Conservation (phyloP, 2,329 filamentous ascomycete genomes). For the Calonectria pteridis region DNA sequence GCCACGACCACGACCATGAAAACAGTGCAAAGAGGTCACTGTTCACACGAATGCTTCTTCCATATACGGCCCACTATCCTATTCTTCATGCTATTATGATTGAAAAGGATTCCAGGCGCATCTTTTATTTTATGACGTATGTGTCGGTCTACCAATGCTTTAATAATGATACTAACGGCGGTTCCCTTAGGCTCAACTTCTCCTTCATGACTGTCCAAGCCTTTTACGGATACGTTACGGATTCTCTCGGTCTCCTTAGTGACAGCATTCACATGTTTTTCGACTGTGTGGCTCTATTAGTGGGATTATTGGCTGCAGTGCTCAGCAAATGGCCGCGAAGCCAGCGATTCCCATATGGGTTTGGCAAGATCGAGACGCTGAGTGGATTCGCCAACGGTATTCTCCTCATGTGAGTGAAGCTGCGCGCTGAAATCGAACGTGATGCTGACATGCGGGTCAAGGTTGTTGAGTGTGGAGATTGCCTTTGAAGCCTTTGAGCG, state of each 20-base stretch:
- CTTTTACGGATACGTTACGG: slow-evolving; percentile 92
- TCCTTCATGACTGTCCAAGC: slow-evolving; percentile 95
- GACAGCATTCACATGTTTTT: slow-evolving; percentile 99
- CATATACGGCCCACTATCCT: slow-evolving; percentile 77
- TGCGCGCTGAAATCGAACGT: neutral
- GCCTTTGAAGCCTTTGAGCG: slow-evolving; percentile 94
- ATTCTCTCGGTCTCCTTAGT: slow-evolving; percentile 93
- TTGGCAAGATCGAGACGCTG: slow-evolving; percentile 95
- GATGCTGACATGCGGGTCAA: slow-evolving; percentile 50
- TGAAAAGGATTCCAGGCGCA: slow-evolving; percentile 92
- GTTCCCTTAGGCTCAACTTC: slow-evolving; percentile 80
- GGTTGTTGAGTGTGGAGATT: slow-evolving; percentile 94
- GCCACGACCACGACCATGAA: slow-evolving; percentile 51
- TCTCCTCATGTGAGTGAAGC: slow-evolving; percentile 79
- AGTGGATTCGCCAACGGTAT: slow-evolving; percentile 97
- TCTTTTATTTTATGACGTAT: slow-evolving; percentile 97
- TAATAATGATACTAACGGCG: slow-evolving; percentile 32
- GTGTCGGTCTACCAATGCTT: slow-evolving; percentile 44
- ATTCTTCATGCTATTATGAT: slow-evolving; percentile 87
- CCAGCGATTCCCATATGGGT: slow-evolving; percentile 90
- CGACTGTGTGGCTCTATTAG: slow-evolving; percentile 91
- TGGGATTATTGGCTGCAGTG: slow-evolving; percentile 91
- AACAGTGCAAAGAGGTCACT: slow-evolving; percentile 68
- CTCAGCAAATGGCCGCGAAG: slow-evolving; percentile 97
- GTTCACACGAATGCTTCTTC: slow-evolving; percentile 81